Evolutionary conservation across 1,139 yeast genomes (phyloP).

Genomic region (Scheffersomyces stambukii): DNA sequence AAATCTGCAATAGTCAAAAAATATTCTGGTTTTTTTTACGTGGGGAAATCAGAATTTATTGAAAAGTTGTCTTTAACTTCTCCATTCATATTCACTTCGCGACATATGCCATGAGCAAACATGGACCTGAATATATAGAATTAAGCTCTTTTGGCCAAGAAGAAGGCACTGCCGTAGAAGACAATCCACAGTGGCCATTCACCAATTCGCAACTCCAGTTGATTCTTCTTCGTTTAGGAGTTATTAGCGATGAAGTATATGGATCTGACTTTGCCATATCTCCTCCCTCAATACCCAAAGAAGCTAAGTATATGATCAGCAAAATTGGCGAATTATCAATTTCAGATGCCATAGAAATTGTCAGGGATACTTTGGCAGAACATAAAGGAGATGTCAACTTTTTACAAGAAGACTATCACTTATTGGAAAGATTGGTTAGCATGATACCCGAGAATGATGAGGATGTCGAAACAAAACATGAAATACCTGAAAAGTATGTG

Average conservation of each 20-base stretch:
- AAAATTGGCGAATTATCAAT: slow-evolving; percentile 20
- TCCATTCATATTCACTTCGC: no score
- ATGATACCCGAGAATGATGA: slow-evolving; percentile 16
- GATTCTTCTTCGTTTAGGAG: slow-evolving; percentile 27
- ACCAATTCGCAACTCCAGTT: slow-evolving; percentile 22
- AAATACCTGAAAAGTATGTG: slow-evolving; percentile 9
- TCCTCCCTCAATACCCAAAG: slow-evolving; percentile 16
- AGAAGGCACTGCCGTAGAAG: neutral
- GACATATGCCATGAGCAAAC: slow-evolving; percentile 1
- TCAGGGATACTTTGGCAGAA: slow-evolving; percentile 35
- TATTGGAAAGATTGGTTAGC: slow-evolving; percentile 28
- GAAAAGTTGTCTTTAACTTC: no score
- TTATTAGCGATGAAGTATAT: slow-evolving; percentile 25
- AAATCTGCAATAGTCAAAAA: no score
- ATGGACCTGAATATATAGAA: slow-evolving; percentile 7
- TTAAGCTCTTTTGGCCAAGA: slow-evolving; percentile 2
- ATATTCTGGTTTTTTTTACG: no score
- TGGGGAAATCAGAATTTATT: no score
- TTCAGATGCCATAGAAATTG: slow-evolving; percentile 26
- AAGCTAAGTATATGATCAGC: slow-evolving; percentile 26
- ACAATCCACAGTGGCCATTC: slow-evolving; percentile 9
- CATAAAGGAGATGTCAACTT: slow-evolving; percentile 43
- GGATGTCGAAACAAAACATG: slow-evolving; percentile 7
- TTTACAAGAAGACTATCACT: slow-evolving; percentile 30
- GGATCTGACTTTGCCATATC: slow-evolving; percentile 9